Base-by-base conservation (phyloP, 371 early-diverging fungal species). In the Mucor lusitanicus region DNA sequence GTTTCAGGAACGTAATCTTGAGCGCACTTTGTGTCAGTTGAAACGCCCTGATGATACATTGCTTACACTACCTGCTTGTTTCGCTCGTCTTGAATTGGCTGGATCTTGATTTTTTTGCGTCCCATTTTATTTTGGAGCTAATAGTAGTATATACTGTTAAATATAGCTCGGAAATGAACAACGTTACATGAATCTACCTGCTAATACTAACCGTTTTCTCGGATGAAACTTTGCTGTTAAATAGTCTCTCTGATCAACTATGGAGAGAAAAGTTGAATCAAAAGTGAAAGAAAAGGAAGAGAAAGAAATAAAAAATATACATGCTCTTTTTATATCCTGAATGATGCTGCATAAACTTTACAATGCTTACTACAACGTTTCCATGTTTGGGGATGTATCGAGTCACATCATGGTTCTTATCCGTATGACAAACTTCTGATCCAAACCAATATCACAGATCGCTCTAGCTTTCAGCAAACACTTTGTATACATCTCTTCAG, bases 1-100 rank as follows among this genome's bases (percentile, higher is more conserved):
- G 90, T 82, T 99, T 99, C 65, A 93, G 85, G 82, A 99, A 99
- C 11, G 99, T 84, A 46, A 92, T 92, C 87, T 96, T 30, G 7
- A 4, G 13, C 2, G 9, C 3, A 19, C 15, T 35, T 57, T 33
- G 15, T 13, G 6, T 60, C 28, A 28, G 44, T 48, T 48, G n/a
- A 6, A 0, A 25, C 15, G 8, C 6, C 15, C n/a, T 54, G 2
- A 25, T 33, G 8, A 13, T 35, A 13, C 15, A 40, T 25, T 4
- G 15, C 23, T 30, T n/a, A 28, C 9, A 42, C 61, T 71, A 75
- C 75, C 65, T 75, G 75, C 42, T 68, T 68, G 39, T 71, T 71
- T 39, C 75, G 37, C 21, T 75, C 75, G 57, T 71, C 71, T 53
- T 65, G 65, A 66, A 75, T 75, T 28, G 75, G 71, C 42, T 62